Percentiles rank a stretch among this genome's conserved stretches.
phyloP scores from a whole-genome alignment of 2,329 filamentous ascomycete genomes.

The Pyrenochaeta sp. region DNA sequence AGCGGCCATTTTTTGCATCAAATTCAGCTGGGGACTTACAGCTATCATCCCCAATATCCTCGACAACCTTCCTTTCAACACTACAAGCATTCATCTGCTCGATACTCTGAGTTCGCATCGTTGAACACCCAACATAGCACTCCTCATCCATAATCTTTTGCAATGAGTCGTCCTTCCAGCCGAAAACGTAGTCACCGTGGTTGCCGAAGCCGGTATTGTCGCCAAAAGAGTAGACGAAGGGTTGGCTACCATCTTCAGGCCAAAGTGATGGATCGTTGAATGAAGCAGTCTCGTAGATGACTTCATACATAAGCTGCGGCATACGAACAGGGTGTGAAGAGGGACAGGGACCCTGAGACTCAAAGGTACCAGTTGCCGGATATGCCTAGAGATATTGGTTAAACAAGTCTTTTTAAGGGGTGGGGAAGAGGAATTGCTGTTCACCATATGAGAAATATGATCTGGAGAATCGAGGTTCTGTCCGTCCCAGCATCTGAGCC shows the following conservation, averaged over 20 bases:
- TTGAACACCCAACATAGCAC: slow-evolving; percentile 49
- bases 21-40: slow-evolving; percentile 13
- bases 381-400: slow-evolving; percentile 17
- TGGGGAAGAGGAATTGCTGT: neutral
- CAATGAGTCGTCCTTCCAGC: slow-evolving; percentile 60
- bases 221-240: slow-evolving; percentile 36
- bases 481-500: slow-evolving; percentile 55
- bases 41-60: slow-evolving; percentile 54
- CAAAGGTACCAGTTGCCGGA: slow-evolving; percentile 32
- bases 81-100: slow-evolving; percentile 59
- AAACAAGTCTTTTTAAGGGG: neutral
- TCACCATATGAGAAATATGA: slow-evolving; percentile 33
- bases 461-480: slow-evolving; percentile 34
- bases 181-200: slow-evolving; percentile 63
- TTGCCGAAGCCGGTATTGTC: slow-evolving; percentile 59
- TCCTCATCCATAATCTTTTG: slow-evolving; percentile 53
- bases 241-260: slow-evolving; percentile 43
- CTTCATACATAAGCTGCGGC: slow-evolving; percentile 38
- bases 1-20: neutral
- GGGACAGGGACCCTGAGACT: slow-evolving; percentile 60
- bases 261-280: slow-evolving; percentile 33
- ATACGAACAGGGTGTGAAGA: slow-evolving; percentile 53
- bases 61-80: slow-evolving; percentile 56
- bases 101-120: slow-evolving; percentile 57
- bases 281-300: slow-evolving; percentile 48